Evolutionary conservation across 305 asterid genomes (phyloP), one percentile per base, ranked within the genome.

Genomic region (Lippia alba): DNA sequence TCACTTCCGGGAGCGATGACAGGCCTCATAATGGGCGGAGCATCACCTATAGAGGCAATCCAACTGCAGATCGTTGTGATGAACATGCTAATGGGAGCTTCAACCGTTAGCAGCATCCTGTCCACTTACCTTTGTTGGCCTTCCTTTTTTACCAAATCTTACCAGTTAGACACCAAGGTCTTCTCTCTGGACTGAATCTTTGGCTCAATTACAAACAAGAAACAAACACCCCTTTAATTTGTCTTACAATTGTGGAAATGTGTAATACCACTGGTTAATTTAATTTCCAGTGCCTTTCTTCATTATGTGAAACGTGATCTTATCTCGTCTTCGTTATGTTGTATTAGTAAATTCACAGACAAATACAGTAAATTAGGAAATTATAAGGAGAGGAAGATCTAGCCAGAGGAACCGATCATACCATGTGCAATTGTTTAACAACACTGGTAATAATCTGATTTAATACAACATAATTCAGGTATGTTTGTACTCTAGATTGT

Each of bases 1-100:
- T 89, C 97, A 8, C 92, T 93, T 40, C 97, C 98, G 0, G 98
- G 98, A 14, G 96, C 97, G 0, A 91, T 93, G 98, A 89, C 97
- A 0, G 98, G 98, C 2, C 89, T 93, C 8, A 93, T 93, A 65
- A 93, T 93, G 98, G 98, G 98, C 16, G 98, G 97, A 18, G 91
- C 97, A 0, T 93, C 98, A 36, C 98, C 98, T 1, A 20, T 86
- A 30, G 97, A 91, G 71, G 97, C 98, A 24, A 89, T 93, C 75
- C 97, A 89, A 49, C 71, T 89, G 12, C 98, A 93, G 78, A 93
- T 93, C 53, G 88, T 91, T 40, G 97, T 93, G 8, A 91, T 93
- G 97, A 91, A 91, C 71, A 93, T 93, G 98, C 84, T 93, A 39
- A 48, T 93, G 2, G 98, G 98, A 41, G 98, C 98, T 41, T 83